Conservation (phyloP, 768 basidiomycete species). For the Lactarius sp. region DNA sequence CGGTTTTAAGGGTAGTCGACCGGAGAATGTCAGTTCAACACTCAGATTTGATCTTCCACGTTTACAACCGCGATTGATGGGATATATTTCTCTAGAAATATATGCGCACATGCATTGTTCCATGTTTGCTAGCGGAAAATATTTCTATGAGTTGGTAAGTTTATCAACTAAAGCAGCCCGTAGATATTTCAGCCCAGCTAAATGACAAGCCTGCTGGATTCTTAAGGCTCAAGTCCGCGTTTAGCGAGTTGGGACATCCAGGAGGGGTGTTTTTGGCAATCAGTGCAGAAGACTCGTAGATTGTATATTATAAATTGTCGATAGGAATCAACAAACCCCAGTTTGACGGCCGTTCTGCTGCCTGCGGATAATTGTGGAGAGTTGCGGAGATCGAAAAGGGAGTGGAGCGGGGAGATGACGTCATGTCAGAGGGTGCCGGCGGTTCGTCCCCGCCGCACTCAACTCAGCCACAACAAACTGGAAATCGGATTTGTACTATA, state of each 20-base stretch:
- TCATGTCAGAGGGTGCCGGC: neutral
- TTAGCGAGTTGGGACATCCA: constrained; percentile 7
- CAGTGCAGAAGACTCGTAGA: constrained; percentile 21
- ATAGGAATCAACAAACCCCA: constrained; percentile 18
- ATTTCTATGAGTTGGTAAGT: constrained; percentile 23
- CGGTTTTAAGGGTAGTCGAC: constrained; percentile 19
- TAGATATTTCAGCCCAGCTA: neutral
- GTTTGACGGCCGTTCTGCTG: neutral
- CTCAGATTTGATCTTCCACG: neutral
- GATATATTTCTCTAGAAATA: neutral
- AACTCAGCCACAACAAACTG: no score
- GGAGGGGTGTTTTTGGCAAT: constrained; percentile 20
- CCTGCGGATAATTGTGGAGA: neutral
- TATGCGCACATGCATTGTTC: constrained; percentile 8
- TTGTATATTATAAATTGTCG: constrained; percentile 24
- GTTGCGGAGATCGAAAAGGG: constrained; percentile 11
- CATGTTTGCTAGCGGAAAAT: constrained; percentile 10
- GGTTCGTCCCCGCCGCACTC: no score
- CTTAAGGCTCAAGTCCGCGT: constrained; percentile 15
- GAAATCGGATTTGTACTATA: neutral
- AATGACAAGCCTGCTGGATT: neutral
- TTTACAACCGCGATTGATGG: neutral
- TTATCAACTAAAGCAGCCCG: no score
- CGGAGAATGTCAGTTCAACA: constrained; percentile 18
- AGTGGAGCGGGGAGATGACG: no score